These are phyloP conservation scores for Hepatocystis sp. DNA, from an alignment of 169 alveolate species.

Conservation along the genomic window DNA sequence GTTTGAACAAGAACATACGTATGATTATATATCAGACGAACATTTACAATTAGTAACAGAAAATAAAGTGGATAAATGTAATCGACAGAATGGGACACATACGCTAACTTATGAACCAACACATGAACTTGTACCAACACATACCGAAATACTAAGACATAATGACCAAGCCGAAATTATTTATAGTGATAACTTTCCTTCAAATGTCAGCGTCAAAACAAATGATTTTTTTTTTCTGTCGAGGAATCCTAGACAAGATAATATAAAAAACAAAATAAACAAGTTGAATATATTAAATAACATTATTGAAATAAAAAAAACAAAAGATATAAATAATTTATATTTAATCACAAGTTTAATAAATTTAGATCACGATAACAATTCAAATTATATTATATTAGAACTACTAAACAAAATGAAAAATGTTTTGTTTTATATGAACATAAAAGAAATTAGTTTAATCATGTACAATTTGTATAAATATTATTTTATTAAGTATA, in stretches of 20 bases:
- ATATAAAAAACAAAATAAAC: constrained; percentile 17
- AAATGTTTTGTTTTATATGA: constrained; percentile 12
- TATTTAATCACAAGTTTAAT: constrained; percentile 37
- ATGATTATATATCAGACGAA: too few species aligned
- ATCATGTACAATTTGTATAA: constrained; percentile 29
- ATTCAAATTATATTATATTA: constrained; percentile 24
- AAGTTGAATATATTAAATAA: constrained; percentile 19
- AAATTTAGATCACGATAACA: constrained; percentile 57
- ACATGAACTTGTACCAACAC: too few species aligned
- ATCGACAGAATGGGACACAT: too few species aligned
- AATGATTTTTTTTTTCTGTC: constrained; percentile 14
- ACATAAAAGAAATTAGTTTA: constrained; percentile 26
- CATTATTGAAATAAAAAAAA: constrained; percentile 24
- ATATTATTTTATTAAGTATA: constrained; percentile 6
- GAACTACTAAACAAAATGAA: constrained; percentile 24
- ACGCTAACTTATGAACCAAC: too few species aligned
- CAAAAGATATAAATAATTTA: constrained; percentile 19
- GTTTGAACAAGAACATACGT: not conserved
- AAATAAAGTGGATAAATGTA: too few species aligned
- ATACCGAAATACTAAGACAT: too few species aligned
- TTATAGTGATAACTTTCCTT: too few species aligned
- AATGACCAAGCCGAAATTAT: too few species aligned
- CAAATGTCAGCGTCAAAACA: too few species aligned
- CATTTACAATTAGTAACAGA: too few species aligned
- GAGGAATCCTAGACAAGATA: constrained; percentile 10